Evolutionary conservation across 2,329 filamentous ascomycete genomes (phyloP).

Genomic region (Nigrospora osmanthi): DNA sequence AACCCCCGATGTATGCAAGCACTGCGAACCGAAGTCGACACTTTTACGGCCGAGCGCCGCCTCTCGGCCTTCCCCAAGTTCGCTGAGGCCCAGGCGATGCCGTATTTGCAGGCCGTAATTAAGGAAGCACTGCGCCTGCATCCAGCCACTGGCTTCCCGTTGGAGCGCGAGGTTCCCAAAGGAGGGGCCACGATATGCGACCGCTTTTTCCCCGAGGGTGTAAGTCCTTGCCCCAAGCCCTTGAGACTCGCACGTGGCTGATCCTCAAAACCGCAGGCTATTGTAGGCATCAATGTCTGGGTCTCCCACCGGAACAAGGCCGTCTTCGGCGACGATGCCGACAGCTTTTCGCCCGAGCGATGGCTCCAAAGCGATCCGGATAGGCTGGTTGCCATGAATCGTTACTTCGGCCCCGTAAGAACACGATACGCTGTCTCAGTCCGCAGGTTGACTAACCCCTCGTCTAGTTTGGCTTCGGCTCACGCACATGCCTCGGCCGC

Average conservation of each 20-base stretch:
- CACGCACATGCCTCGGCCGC: conserved; percentile 33
- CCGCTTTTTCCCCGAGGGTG: conserved; percentile 18
- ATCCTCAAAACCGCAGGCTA: conserved; percentile 7
- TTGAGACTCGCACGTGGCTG: background rate
- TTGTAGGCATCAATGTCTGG: conserved; percentile 27
- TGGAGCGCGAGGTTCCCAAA: conserved; percentile 37
- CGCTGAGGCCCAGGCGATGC: conserved; percentile 29
- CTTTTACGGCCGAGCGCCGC: too few species aligned
- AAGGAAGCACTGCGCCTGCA: conserved; percentile 47
- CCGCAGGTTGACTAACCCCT: background rate
- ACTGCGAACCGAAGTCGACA: conserved; percentile 29
- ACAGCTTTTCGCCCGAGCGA: conserved; percentile 29
- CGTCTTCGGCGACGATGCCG: conserved; percentile 23
- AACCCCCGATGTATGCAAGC: conserved; percentile 18
- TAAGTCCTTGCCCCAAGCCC: conserved; percentile 3
- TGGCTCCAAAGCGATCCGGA: conserved; percentile 24
- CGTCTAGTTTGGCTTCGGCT: conserved; percentile 30
- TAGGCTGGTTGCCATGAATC: conserved; percentile 15
- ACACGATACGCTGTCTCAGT: background rate
- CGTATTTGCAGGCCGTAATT: conserved; percentile 43
- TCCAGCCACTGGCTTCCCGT: conserved; percentile 35
- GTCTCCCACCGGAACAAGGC: conserved; percentile 21
- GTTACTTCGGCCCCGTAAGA: conserved; percentile 26
- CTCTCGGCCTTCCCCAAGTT: conserved; percentile 10
- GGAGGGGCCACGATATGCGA: conserved; percentile 32